Base-by-base conservation (phyloP, 371 early-diverging fungal species). In the Mortierella sp. region DNA sequence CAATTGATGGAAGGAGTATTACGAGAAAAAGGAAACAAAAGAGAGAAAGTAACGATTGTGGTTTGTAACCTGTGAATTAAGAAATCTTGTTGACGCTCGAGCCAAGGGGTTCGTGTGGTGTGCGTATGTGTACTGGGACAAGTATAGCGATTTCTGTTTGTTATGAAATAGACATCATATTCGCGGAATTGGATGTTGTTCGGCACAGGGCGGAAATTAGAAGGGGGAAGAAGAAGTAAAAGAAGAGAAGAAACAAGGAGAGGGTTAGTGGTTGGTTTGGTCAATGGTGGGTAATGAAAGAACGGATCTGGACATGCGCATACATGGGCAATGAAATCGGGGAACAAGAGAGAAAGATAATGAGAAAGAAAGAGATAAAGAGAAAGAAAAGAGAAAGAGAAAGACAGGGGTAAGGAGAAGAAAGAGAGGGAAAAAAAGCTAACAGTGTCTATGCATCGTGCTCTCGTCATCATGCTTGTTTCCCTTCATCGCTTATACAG, bases 401-500 rank as follows among this genome's bases (percentile, higher is more conserved):
- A 19, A 65, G 38, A 11, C 38, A 38, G 68, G 38, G 68, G 24
- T 24, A 21, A 55, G 55, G 55, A n/a, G 55, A 7, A 34, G 16
- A 19, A 63, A 19, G 34, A 63, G 16, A 60, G 1, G 34, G 14
- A 38, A 21, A 19, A 16, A 65, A 16, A 38, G 34, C 9, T 65
- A 65, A 21, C 24, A 38, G 16, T 42, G 10, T 21, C 2, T 65
- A 1, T 34, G 68, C 11, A 38, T 24, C 21, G 21, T 42, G 68
- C 68, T 65, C 68, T 65, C 24, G 68, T 65, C 68, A 65, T 38
- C 68, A 65, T 63, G 63, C 34, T 21, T 52, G 52, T 21, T 19
- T 19, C 52, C 34, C 21, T 31, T 19, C 63, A 6, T 63, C 63
- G 26, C 34, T 21, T 21, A 6, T 9, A 10, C 21, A 10, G 38